These are phyloP conservation scores for Elongisporangium anandrum DNA, from an alignment of 352 stramenopile genomes.

Conservation along the genomic window DNA sequence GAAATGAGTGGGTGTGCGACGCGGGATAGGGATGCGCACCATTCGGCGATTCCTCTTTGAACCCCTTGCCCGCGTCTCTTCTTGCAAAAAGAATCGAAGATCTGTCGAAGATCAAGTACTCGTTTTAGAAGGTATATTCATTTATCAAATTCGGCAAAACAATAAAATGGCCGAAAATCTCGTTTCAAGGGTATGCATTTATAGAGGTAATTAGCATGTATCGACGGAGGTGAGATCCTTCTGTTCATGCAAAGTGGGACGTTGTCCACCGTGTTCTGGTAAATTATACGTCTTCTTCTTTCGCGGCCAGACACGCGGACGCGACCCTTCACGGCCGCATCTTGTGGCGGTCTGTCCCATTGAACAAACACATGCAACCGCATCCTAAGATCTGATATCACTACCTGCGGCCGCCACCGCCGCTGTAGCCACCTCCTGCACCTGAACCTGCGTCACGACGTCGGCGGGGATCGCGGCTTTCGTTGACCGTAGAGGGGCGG, in stretches of 20 bases:
- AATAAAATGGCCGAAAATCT: neutral
- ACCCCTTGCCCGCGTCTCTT: neutral
- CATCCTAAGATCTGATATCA: neutral
- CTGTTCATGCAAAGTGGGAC: neutral
- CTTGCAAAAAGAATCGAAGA: neutral
- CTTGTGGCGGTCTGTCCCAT: constrained; percentile 3
- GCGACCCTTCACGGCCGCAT: neutral
- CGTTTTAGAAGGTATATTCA: neutral
- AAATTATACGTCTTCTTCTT: neutral
- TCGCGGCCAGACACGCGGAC: neutral
- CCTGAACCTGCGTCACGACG: neutral
- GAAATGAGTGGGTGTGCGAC: neutral
- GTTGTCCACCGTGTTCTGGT: neutral
- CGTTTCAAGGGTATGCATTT: neutral
- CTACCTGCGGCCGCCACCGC: neutral
- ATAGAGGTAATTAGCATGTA: neutral
- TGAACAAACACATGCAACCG: neutral
- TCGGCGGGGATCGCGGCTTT: neutral
- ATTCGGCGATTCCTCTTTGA: neutral
- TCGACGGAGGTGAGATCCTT: neutral
- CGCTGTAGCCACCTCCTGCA: neutral
- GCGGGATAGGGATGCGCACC: neutral
- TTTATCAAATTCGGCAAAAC: neutral
- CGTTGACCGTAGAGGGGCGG: neutral
- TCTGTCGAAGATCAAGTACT: neutral